Evolutionary conservation across 805 yeast genomes (phyloP).

Genomic region (Pichia kluyveri): DNA sequence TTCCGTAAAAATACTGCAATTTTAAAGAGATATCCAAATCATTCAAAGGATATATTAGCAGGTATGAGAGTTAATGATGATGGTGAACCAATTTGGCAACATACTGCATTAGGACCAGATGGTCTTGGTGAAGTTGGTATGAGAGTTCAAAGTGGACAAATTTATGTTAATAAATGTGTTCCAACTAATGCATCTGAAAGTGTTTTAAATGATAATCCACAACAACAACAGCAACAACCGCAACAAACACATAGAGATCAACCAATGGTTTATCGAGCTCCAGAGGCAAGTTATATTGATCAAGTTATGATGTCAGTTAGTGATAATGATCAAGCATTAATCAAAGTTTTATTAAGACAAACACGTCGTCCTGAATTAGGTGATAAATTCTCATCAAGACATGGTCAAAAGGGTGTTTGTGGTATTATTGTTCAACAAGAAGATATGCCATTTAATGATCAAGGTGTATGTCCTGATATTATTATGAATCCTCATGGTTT

Average conservation of each 20-base stretch:
- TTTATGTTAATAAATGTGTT: conserved; percentile 85
- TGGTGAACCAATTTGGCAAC: conserved; percentile 78
- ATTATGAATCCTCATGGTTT: conserved; percentile 99
- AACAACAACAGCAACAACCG: conserved; percentile 11
- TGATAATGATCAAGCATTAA: conserved; percentile 89
- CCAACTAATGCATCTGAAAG: conserved; percentile 78
- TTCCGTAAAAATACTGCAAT: conserved; percentile 85
- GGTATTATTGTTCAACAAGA: conserved; percentile 97
- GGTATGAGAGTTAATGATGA: conserved; percentile 86
- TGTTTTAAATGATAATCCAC: conserved; percentile 35
- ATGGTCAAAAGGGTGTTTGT: conserved; percentile 99
- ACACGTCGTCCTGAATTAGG: conserved; percentile 97
- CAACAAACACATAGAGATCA: conserved; percentile 69
- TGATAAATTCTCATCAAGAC: conserved; percentile 94
- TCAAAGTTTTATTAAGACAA: conserved; percentile 87
- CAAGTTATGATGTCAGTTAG: conserved; percentile 96
- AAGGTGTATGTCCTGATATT: conserved; percentile 88
- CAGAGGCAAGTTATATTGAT: conserved; percentile 91
- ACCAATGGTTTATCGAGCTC: conserved; percentile 87
- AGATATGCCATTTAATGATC: conserved; percentile 90
- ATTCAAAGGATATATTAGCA: conserved; percentile 81
- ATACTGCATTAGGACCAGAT: conserved; percentile 81
- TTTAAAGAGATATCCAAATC: conserved; percentile 86
- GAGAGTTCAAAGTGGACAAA: conserved; percentile 85
- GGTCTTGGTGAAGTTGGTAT: conserved; percentile 96